Percentiles rank a stretch among this genome's conserved stretches.
These are phyloP conservation scores for Bolboschoenoplectus hybrid DNA, from an alignment of 202 grass and related monocot genomes.

Conservation along the genomic window DNA sequence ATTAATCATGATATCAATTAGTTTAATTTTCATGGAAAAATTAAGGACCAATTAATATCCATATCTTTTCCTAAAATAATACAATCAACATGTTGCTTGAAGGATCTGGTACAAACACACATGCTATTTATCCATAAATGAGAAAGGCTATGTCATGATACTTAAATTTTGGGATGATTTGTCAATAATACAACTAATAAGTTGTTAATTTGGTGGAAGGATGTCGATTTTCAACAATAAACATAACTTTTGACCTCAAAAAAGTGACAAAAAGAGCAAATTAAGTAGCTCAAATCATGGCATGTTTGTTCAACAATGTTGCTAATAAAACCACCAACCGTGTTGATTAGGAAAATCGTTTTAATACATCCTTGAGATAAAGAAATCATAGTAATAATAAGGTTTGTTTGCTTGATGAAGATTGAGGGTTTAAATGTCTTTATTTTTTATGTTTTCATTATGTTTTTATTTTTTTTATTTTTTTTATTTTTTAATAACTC, in stretches of 20 bases:
- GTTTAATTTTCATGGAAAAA: background rate
- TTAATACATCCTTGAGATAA: background rate
- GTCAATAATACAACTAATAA: background rate
- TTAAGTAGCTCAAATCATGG: constrained; percentile 12
- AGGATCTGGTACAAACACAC: background rate
- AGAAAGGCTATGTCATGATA: background rate
- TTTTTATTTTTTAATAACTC: no score
- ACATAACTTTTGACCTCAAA: background rate
- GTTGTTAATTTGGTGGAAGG: background rate
- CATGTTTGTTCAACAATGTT: constrained; percentile 1
- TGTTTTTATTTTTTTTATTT: no score
- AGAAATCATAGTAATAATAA: background rate
- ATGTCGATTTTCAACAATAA: background rate
- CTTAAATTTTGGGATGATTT: background rate
- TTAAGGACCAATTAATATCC: background rate
- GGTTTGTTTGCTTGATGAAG: no score
- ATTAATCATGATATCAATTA: background rate
- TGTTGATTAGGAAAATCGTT: background rate
- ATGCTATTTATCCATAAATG: background rate
- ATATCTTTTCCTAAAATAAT: background rate
- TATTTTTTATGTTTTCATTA: no score
- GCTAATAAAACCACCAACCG: background rate
- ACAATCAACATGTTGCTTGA: background rate
- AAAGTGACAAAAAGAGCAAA: background rate
- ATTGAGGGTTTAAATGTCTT: no score